phyloP scores from a whole-genome alignment of 495 filamentous ascomycete genomes.

The Schizothecium vesticola region DNA sequence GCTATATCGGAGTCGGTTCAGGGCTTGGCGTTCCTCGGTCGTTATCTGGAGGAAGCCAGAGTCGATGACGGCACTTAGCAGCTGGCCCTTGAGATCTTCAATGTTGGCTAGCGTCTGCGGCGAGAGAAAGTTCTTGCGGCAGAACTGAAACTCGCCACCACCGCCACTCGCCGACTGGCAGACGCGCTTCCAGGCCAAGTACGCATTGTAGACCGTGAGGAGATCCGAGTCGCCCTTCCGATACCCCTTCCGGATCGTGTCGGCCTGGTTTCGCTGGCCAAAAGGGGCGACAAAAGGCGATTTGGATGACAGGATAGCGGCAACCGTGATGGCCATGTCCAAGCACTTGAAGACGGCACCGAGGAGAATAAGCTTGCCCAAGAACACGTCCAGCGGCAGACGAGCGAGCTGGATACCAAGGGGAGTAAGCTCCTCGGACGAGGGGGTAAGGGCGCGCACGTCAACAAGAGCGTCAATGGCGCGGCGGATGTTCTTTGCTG shows the following conservation, averaged over 20 bases:
- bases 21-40: constrained; percentile 55
- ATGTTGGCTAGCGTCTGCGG: constrained; percentile 79
- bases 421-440: constrained; percentile 73
- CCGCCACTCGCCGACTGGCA: constrained; percentile 56
- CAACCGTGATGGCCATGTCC: constrained; percentile 83
- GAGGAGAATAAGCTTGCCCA: constrained; percentile 86
- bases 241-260: constrained; percentile 69
- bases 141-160: constrained; percentile 75
- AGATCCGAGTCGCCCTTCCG: constrained; percentile 85
- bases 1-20: constrained; percentile 51
- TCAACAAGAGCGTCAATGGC: constrained; percentile 91
- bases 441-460: constrained; percentile 76
- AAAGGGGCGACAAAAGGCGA: constrained; percentile 86
- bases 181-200: constrained; percentile 76
- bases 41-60: constrained; percentile 73
- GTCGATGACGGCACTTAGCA: constrained; percentile 74
- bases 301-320: constrained; percentile 88
- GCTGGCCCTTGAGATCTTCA: constrained; percentile 89
- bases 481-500: constrained; percentile 80
- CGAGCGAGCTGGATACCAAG: constrained; percentile 81
- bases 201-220: constrained; percentile 88
- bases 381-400: constrained; percentile 85
- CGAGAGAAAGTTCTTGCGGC: constrained; percentile 84
- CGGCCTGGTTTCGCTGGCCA: constrained; percentile 73
- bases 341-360: constrained; percentile 82